Base-by-base conservation (phyloP, 2,329 filamentous ascomycete species). In the Aspergillus floridensis region DNA sequence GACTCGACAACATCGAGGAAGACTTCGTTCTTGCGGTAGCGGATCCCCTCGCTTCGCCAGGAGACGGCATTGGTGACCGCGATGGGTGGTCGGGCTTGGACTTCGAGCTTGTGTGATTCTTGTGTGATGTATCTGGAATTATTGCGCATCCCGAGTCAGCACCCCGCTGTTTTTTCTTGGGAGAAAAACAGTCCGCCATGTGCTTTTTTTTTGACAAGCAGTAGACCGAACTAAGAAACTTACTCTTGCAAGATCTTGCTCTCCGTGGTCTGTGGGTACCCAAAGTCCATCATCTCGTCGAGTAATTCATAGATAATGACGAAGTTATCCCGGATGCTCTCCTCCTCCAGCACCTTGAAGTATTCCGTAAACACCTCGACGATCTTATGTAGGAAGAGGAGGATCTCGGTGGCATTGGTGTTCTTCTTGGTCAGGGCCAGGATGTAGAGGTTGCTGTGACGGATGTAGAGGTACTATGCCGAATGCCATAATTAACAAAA, bases 221-320 rank as follows among this genome's bases (percentile, higher is more conserved):
- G n/a, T 7, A 14, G 24, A 38, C 54, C 32, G 56, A 58, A 26
- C 53, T 53, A 32, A 41, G 12, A 29, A 29, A 12, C 59, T 69
- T 80, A 87, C 81, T 99, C 95, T 78, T 99, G 95, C 62, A 99
- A 81, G 75, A 99, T 99, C 85, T 99, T 99, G 76, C 87, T 91
- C 78, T 99, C 95, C 66, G 95, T 99, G 10, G 95, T 99, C 77
- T 99, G 95, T 5, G 95, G 95, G 76, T 99, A 97, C 64, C 95
- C 95, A 82, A 99, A 99, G 79, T 99, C 95, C 95, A 99, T 99
- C 95, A 99, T 99, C 82, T 99, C 95, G 74, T 99, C 95, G 64
- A 99, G 86, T 62, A 99, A 80, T 79, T 99, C 95, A 82, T 99
- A 99, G 73, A 99, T 99, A 74, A 99, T 88, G 76, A 99, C 95